A percentile compares a stretch with the other conserved stretches of the same genome.
phyloP scores from a whole-genome alignment of 805 yeast species.

The Saccharomycopsis oosterbeekiorum region DNA sequence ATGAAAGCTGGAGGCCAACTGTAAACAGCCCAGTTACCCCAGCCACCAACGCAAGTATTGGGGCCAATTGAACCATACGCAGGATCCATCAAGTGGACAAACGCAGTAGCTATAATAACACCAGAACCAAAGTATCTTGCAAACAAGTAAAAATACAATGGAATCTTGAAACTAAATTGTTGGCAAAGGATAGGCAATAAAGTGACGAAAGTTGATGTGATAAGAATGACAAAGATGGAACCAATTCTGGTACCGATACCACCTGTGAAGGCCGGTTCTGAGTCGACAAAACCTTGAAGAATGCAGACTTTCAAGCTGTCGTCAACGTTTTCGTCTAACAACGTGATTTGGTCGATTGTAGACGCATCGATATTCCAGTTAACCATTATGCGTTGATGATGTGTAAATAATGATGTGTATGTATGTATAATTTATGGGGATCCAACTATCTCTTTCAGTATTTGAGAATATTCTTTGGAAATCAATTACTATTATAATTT shows the following conservation, averaged over 20 bases:
- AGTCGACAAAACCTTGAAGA: slow-evolving; percentile 31
- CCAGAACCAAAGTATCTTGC: slow-evolving; percentile 59
- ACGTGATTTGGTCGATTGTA: slow-evolving; percentile 22
- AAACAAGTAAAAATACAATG: slow-evolving; percentile 25
- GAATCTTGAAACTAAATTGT: slow-evolving; percentile 32
- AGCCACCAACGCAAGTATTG: slow-evolving; percentile 20
- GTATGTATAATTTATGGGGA: too few species aligned
- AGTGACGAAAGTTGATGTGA: slow-evolving; percentile 37
- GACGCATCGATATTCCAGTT: slow-evolving; percentile 23
- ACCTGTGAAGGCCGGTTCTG: slow-evolving; percentile 35
- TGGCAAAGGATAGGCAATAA: slow-evolving; percentile 37
- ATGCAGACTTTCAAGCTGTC: slow-evolving; percentile 35
- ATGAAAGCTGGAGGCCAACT: slow-evolving; percentile 41
- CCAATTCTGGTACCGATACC: slow-evolving; percentile 40
- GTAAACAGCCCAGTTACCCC: slow-evolving; percentile 24
- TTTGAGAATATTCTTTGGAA: too few species aligned
- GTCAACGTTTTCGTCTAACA: slow-evolving; percentile 24
- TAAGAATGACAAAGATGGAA: slow-evolving; percentile 49
- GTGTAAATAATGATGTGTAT: neutral
- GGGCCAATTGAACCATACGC: slow-evolving; percentile 30
- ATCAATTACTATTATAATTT: too few species aligned
- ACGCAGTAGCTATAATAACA: slow-evolving; percentile 68
- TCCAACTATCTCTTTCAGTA: too few species aligned
- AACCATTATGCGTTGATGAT: slow-evolving; percentile 7
- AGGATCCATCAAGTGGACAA: slow-evolving; percentile 54